These are phyloP conservation scores for Candida berthetii DNA, from an alignment of 805 yeast genomes.

Conservation along the genomic window DNA sequence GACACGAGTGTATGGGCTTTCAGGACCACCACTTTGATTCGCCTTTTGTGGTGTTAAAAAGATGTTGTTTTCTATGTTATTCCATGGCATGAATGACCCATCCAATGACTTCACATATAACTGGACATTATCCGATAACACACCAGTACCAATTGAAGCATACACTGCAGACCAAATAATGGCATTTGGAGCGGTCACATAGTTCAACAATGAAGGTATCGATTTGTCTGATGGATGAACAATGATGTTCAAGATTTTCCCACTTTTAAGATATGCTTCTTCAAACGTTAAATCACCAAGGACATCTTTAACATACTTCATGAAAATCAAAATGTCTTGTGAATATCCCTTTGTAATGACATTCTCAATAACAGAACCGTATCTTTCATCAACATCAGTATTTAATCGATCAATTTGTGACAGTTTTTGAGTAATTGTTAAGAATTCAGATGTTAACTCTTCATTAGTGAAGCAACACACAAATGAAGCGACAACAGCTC, in stretches of 20 bases:
- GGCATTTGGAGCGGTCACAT: conserved; percentile 90
- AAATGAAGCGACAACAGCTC: conserved; percentile 86
- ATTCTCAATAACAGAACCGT: conserved; percentile 68
- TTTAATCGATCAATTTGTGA: conserved; percentile 34
- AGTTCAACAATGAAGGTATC: conserved; percentile 72
- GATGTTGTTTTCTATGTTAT: conserved; percentile 17
- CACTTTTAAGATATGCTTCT: conserved; percentile 80
- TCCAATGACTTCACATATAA: conserved; percentile 57
- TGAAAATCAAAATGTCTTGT: conserved; percentile 74
- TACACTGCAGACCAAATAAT: conserved; percentile 85
- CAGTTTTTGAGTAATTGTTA: conserved; percentile 34
- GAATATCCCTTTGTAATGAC: conserved; percentile 78
- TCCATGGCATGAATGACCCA: conserved; percentile 40
- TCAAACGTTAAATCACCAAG: conserved; percentile 88
- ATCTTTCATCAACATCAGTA: conserved; percentile 50
- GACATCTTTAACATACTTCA: conserved; percentile 68
- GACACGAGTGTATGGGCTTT: conserved; percentile 78
- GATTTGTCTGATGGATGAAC: conserved; percentile 74
- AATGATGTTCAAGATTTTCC: conserved; percentile 74
- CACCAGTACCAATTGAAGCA: conserved; percentile 78
- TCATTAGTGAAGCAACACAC: conserved; percentile 69
- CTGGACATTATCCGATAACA: conserved; percentile 46
- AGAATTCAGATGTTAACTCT: conserved; percentile 45
- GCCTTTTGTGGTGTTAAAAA: conserved; percentile 43
- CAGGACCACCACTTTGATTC: conserved; percentile 33